Evolutionary conservation across 2,329 filamentous ascomycete species (phyloP).

Genomic region (Aureobasidium lini): DNA sequence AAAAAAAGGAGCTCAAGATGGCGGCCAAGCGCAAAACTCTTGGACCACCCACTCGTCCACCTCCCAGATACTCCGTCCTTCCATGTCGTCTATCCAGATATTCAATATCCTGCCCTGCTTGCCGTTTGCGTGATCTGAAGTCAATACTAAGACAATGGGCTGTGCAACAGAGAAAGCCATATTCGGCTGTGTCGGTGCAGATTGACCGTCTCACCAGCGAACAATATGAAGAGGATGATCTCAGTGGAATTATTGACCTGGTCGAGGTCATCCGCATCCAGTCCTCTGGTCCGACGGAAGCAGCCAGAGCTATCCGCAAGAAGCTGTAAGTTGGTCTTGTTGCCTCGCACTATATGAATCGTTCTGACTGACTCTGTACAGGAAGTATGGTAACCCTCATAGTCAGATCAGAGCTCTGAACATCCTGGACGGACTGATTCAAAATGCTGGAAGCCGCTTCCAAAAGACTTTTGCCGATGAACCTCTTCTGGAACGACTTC

Average conservation of each 20-base stretch:
- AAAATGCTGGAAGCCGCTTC: conserved; percentile 85
- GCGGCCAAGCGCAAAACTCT: not conserved
- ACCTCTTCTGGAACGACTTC: conserved; percentile 79
- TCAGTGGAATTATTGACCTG: conserved; percentile 85
- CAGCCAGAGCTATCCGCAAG: conserved; percentile 86
- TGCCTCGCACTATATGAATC: not conserved
- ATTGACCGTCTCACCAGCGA: conserved; percentile 88
- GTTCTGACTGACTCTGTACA: conserved; percentile 25
- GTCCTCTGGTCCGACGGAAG: conserved; percentile 76
- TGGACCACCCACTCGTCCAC: not conserved
- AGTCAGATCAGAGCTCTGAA: conserved; percentile 82
- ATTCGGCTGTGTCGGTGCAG: conserved; percentile 86
- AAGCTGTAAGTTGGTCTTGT: conserved; percentile 59
- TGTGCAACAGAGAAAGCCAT: conserved; percentile 61
- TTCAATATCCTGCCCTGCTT: conserved; percentile 13
- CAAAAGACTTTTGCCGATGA: conserved; percentile 85
- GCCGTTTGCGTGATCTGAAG: conserved; percentile 12
- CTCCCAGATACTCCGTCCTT: not conserved
- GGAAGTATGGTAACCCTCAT: conserved; percentile 92
- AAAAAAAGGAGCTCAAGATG: not conserved
- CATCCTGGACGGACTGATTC: conserved; percentile 85
- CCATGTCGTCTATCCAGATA: conserved; percentile 15
- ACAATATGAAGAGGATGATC: conserved; percentile 81
- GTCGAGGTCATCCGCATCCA: conserved; percentile 92
- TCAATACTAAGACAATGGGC: conserved; percentile 14